Base-by-base conservation (phyloP, 1,284 basidiomycete species). In the Trichosporon asahii region DNA sequence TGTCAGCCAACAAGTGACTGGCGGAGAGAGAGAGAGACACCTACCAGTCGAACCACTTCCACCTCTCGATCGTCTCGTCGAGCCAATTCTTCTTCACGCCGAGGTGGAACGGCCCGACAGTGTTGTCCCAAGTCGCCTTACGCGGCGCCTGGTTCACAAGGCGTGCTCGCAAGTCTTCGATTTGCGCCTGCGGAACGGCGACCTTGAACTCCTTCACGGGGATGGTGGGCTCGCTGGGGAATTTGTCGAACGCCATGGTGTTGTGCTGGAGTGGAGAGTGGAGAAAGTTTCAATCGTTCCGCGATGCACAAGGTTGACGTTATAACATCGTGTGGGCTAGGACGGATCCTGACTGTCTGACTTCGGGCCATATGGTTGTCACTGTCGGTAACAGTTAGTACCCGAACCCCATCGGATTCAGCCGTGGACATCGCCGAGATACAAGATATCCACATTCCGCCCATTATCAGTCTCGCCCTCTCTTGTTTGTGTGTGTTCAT, bases 61-160 rank as follows among this genome's bases (percentile, higher is more conserved):
- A 80, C 25, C 67, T 23, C 12, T 63, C 66, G 11, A 76, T 53
- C 46, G 76, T 76, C 8, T 73, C 61, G 12, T 68, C 63, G 31
- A 80, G 60, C 76, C 76, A 80, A 11, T 72, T 68, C 31, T 72
- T 72, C 37, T 57, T 73, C 18, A 76, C 65, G 14, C 78, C 78
- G 15, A 76, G 68, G 65, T 75, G 70, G 23, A 68, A 29, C 0
- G 66, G 68, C 0, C 70, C 73, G 15, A 65, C 68, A 7, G 73
- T 73, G 70, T 80, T 82, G 75, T 82, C 80, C 70, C 76, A 81
- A 11, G 79, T 82, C 64, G 71, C 55, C 53, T 70, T 75, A 37
- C 68, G 75, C 35, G 71, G 66, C 25, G 76, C 67, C 21, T 55
- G 65, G 60, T 70, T 70, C 53, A 73, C 71, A 9, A 82, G 72